A percentile compares a stretch with the other conserved stretches of the same genome.
These are phyloP conservation scores for Leucosporidium scottii DNA, from an alignment of 768 basidiomycete species.

Conservation along the genomic window DNA sequence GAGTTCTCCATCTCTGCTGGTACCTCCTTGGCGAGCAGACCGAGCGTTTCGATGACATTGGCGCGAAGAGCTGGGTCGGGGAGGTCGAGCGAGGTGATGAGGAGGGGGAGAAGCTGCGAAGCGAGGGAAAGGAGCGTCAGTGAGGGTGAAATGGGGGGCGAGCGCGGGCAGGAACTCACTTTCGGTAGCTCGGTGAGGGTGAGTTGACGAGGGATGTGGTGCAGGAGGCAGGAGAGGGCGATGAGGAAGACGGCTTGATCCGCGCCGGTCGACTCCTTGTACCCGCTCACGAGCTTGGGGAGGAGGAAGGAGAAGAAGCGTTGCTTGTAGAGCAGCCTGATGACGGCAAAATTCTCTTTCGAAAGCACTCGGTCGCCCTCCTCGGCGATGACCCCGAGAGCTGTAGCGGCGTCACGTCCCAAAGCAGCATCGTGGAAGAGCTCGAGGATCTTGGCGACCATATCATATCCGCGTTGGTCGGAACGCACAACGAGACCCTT, in stretches of 20 bases:
- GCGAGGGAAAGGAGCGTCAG: neutral
- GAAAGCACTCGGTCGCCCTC: conserved; percentile 58
- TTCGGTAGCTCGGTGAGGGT: conserved; percentile 62
- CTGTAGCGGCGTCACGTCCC: conserved; percentile 66
- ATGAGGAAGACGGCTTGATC: conserved; percentile 60
- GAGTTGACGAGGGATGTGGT: conserved; percentile 65
- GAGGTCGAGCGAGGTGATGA: conserved; percentile 75
- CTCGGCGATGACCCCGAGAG: conserved; percentile 59
- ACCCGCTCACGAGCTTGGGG: conserved; percentile 65
- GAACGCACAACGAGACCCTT: conserved; percentile 73
- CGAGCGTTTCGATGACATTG: conserved; percentile 72
- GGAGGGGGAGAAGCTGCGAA: conserved; percentile 74
- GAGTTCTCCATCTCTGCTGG: conserved; percentile 55
- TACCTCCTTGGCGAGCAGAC: conserved; percentile 57
- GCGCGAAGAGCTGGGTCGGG: conserved; percentile 65
- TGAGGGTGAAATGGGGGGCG: neutral
- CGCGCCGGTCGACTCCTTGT: conserved; percentile 44
- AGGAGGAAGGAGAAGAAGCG: conserved; percentile 61
- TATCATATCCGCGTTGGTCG: conserved; percentile 53
- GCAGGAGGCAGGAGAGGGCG: conserved; percentile 72
- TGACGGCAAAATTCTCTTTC: conserved; percentile 67
- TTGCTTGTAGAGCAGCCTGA: conserved; percentile 52
- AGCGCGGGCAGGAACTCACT: conserved; percentile 35
- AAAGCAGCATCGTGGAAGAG: conserved; percentile 62
- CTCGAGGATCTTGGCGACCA: conserved; percentile 60